Evolutionary conservation across 2,329 filamentous ascomycete species (phyloP).

Genomic region (Xylaria sp.): DNA sequence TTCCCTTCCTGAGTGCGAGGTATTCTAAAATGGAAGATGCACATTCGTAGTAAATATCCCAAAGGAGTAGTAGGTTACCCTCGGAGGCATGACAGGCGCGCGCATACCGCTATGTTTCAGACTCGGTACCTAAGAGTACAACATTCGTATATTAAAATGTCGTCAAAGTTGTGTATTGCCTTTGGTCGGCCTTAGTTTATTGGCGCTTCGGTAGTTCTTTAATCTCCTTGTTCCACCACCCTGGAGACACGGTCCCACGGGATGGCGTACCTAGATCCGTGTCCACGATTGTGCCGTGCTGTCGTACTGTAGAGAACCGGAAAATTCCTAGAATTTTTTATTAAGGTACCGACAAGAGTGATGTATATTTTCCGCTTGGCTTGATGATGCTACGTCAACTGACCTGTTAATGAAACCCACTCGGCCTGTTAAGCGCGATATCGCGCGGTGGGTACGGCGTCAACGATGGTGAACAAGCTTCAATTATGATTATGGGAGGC

Average conservation of each 20-base stretch:
- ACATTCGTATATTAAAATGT: slow-evolving; percentile 28
- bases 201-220: slow-evolving; percentile 36
- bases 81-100: slow-evolving; percentile 33
- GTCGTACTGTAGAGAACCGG: slow-evolving; percentile 1
- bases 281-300: slow-evolving; percentile 11
- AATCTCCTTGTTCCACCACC: slow-evolving; percentile 31
- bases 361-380: not conserved
- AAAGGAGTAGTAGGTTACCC: slow-evolving; percentile 21
- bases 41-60: slow-evolving; percentile 19
- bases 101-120: slow-evolving; percentile 32
- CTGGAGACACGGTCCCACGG: slow-evolving; percentile 28
- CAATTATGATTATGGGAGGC: not conserved
- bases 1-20: not conserved
- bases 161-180: slow-evolving; percentile 17
- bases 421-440: slow-evolving; percentile 7
- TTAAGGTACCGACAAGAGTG: not conserved
- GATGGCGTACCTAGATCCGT: slow-evolving; percentile 29
- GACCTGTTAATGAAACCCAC: not conserved
- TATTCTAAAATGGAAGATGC: slow-evolving; percentile 11
- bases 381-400: not conserved
- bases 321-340: slow-evolving; percentile 4
- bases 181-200: slow-evolving; percentile 12
- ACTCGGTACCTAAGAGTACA: slow-evolving; percentile 23
- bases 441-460: not conserved
- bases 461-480: not conserved